These are phyloP conservation scores for Astrocystis sublimbata DNA, from an alignment of 495 filamentous ascomycete genomes.

Conservation along the genomic window DNA sequence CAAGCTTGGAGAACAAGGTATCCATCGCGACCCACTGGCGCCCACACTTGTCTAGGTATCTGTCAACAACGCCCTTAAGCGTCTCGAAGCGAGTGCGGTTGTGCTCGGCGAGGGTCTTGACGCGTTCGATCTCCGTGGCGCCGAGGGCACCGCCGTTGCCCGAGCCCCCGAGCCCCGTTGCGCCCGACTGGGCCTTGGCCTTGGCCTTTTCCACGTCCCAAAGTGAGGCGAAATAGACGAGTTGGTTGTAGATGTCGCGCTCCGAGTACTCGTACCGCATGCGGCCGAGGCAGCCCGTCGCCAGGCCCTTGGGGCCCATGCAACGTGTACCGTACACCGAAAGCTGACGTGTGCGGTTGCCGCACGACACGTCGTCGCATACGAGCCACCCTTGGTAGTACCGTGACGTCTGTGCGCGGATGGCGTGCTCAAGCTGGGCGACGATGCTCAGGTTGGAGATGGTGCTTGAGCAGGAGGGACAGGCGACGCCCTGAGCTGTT, in stretches of 20 bases:
- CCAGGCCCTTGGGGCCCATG: slow-evolving; percentile 80
- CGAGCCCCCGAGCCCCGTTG: slow-evolving; percentile 34
- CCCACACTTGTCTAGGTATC: slow-evolving; percentile 89
- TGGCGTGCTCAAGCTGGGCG: slow-evolving; percentile 81
- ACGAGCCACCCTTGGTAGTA: slow-evolving; percentile 93
- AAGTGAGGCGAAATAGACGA: slow-evolving; percentile 80
- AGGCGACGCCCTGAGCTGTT: slow-evolving; percentile 72
- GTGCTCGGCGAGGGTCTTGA: slow-evolving; percentile 71
- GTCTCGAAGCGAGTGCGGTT: slow-evolving; percentile 78
- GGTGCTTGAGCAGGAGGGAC: slow-evolving; percentile 58
- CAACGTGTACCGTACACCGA: slow-evolving; percentile 89
- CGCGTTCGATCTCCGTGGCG: slow-evolving; percentile 49
- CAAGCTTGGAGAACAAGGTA: slow-evolving; percentile 68
- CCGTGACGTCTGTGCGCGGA: slow-evolving; percentile 70
- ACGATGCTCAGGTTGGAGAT: slow-evolving; percentile 73
- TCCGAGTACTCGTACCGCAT: slow-evolving; percentile 91
- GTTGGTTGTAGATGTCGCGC: slow-evolving; percentile 89
- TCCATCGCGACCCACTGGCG: slow-evolving; percentile 97
- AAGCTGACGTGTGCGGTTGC: slow-evolving; percentile 85
- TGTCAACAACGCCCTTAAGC: slow-evolving; percentile 74
- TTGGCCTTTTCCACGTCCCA: slow-evolving; percentile 89
- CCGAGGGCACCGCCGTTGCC: slow-evolving; percentile 41
- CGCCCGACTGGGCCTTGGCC: slow-evolving; percentile 39
- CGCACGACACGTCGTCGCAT: slow-evolving; percentile 86
- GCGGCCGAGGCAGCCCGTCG: slow-evolving; percentile 75